Evolutionary conservation across 169 alveolate species (phyloP).

Genomic region (Eimeria necatrix): DNA sequence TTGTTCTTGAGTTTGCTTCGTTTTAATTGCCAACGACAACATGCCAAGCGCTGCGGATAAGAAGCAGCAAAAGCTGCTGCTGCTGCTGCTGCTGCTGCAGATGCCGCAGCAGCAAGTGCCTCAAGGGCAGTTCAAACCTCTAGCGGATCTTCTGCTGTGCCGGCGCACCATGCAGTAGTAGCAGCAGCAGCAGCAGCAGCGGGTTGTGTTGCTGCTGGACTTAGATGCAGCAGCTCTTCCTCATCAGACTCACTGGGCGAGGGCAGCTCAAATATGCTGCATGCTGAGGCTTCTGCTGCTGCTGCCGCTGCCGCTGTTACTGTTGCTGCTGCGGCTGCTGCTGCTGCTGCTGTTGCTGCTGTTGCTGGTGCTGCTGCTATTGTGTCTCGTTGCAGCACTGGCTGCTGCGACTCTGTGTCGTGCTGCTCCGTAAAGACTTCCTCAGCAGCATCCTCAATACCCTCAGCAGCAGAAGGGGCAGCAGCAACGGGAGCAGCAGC

Average conservation of each 20-base stretch:
- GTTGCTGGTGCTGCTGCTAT: slow-evolving; percentile 2
- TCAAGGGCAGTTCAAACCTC: too few relatives aligned
- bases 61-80: too few relatives aligned
- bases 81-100: too few relatives aligned
- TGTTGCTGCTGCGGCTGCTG: neutral
- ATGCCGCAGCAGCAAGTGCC: too few relatives aligned
- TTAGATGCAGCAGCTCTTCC: too few relatives aligned
- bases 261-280: neutral
- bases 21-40: too few relatives aligned
- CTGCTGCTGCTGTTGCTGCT: neutral
- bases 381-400: neutral
- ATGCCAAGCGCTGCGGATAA: too few relatives aligned
- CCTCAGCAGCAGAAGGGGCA: neutral
- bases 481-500: neutral
- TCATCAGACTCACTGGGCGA: too few relatives aligned
- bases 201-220: neutral
- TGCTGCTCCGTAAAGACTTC: neutral
- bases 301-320: neutral
- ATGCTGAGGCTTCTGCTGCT: neutral
- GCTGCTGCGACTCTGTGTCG: neutral
- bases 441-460: neutral
- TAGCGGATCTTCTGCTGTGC: too few relatives aligned
- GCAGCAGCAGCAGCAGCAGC: neutral
- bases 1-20: too few relatives aligned
- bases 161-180: neutral